Evolutionary conservation across 352 stramenopile species (phyloP), one percentile per base, ranked within the genome.

Genomic region (Chrysophaeum taylorii): DNA sequence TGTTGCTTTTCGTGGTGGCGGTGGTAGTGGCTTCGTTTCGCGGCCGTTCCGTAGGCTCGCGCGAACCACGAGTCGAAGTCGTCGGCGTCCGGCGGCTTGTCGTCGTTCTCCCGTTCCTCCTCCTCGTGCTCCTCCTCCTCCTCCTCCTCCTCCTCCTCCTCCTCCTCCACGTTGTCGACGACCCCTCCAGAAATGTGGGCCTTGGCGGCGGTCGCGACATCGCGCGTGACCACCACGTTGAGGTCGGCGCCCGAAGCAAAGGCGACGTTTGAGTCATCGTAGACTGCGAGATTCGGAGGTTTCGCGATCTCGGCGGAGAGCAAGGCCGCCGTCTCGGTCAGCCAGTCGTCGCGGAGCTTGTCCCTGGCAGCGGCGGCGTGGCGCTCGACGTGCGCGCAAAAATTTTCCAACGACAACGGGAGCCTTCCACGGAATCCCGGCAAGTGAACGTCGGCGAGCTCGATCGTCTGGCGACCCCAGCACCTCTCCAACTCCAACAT

Each of bases 331-430:
- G 84, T 82, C 0, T 84, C 84, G 12, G 83, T 64, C 27, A 93
- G 66, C 87, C 87, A 93, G 75, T 85, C 90, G 9, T 81, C 89
- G 68, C 86, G 87, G 12, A 92, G 71, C 33, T 83, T 89, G 48
- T 92, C 87, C 61, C 89, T 90, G 21, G 92, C 87, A 0, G 92
- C 80, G 41, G 92, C 86, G 0, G 86, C 83, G 33, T 84, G 82
- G 9, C 79, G 76, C 21, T 86, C 84, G 1, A 95, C 80, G 25
- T 87, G 85, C 25, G 91, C 83, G 18, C 89, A 82, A 71, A 96
- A 96, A 67, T 89, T 83, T 4, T 87, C 79, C 15, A 94, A 80
- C 2, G 84, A 89, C 48, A 89, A 81, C 0, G 89, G 89, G 7
- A 95, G 76, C 21, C 78, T 70, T 0, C 78, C 70, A 9, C 81